A percentile compares a stretch with the other conserved stretches of the same genome.
phyloP scores from a whole-genome alignment of 345 rosid genomes.

The Crucihimalaya himalaica region DNA sequence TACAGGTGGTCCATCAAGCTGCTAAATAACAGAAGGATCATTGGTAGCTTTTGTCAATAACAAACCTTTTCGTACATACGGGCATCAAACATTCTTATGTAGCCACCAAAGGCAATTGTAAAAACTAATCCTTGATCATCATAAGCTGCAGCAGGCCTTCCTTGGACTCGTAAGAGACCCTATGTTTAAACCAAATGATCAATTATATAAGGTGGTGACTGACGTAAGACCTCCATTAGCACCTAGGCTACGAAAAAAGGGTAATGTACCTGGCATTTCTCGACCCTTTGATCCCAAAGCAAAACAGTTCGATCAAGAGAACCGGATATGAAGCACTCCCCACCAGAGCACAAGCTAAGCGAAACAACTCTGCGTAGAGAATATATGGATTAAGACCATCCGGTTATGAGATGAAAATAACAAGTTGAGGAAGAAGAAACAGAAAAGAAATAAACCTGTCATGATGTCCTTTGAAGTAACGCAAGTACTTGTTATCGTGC shows the following conservation, averaged over 20 bases:
- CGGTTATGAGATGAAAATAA: background rate
- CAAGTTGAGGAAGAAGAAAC: background rate
- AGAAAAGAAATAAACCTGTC: constrained; percentile 69
- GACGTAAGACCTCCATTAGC: background rate
- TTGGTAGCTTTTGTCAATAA: background rate
- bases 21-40: background rate
- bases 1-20: background rate
- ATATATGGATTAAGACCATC: constrained; percentile 8
- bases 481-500: constrained; percentile 96
- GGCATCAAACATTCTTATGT: constrained; percentile 88
- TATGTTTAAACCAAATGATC: constrained; percentile 22
- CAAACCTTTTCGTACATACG: constrained; percentile 92
- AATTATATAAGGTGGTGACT: constrained; percentile 5
- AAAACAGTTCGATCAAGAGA: constrained; percentile 96
- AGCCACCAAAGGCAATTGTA: constrained; percentile 94
- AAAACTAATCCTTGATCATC: constrained; percentile 95
- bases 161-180: constrained; percentile 80
- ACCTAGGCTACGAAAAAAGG: background rate
- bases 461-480: constrained; percentile 95
- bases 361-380: constrained; percentile 74
- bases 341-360: constrained; percentile 82
- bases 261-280: constrained; percentile 82
- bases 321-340: constrained; percentile 88
- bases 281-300: constrained; percentile 97
- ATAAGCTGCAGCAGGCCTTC: constrained; percentile 94